phyloP scores from a whole-genome alignment of 331 rosid genomes.

The Erythrophleum ivorense region DNA sequence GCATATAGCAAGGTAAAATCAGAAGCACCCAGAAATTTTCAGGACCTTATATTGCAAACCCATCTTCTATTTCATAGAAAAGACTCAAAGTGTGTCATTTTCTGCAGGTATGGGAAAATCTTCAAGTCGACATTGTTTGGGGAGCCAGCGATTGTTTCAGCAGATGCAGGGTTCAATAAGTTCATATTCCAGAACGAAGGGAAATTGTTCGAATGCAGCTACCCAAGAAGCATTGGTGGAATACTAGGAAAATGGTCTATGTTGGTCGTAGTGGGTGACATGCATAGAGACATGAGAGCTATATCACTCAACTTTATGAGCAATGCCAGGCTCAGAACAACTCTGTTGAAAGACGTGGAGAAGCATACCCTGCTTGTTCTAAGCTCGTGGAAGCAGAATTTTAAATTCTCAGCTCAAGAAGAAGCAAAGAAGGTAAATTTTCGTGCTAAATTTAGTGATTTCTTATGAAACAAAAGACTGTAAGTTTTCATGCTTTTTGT shows the following conservation, averaged over 20 bases:
- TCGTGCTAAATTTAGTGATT: not conserved
- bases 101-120: slow-evolving; percentile 80
- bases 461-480: not conserved
- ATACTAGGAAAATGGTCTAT: slow-evolving; percentile 99
- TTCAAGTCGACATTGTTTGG: slow-evolving; percentile 92
- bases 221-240: slow-evolving; percentile 95
- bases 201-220: slow-evolving; percentile 88
- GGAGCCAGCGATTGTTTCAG: slow-evolving; percentile 87
- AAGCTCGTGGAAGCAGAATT: slow-evolving; percentile 64
- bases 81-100: not conserved
- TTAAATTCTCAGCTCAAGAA: slow-evolving; percentile 82
- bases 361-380: slow-evolving; percentile 80
- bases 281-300: slow-evolving; percentile 92
- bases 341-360: slow-evolving; percentile 77
- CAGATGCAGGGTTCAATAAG: slow-evolving; percentile 89
- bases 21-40: not conserved
- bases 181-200: slow-evolving; percentile 93
- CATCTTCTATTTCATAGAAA: slow-evolving; percentile 7
- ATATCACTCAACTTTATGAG: slow-evolving; percentile 88
- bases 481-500: not conserved
- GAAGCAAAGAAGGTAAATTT: slow-evolving; percentile 82
- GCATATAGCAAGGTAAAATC: slow-evolving; percentile 81
- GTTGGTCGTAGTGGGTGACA: slow-evolving; percentile 96
- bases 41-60: slow-evolving; percentile 13
- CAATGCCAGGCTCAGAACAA: slow-evolving; percentile 77